Base-by-base conservation (phyloP, 2,329 filamentous ascomycete species). In the Sclerotiophoma versabilis region DNA sequence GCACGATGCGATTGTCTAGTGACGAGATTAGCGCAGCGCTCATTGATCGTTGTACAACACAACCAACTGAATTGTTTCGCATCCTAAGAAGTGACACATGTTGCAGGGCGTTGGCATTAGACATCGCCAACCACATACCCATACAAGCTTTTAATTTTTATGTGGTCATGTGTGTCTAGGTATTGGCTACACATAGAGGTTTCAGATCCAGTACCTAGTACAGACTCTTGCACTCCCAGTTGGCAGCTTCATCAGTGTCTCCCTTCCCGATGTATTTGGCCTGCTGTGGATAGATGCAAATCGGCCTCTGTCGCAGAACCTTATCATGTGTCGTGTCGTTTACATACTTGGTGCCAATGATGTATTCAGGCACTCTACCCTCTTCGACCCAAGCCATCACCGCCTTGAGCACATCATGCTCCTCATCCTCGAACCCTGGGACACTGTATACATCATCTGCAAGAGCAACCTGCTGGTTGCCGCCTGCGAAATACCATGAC, bases 381-480 rank as follows among this genome's bases (percentile, higher is more conserved):
- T 72, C 49, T 47, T 73, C 79, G 3, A 81, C 78, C 79, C 79
- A 81, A 4, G 68, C 68, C 32, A 81, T 77, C 25, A 83, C 70
- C 0, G 79, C 76, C 9, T 78, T 66, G 26, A 83, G 59, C 0
- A 79, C 74, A 27, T 83, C 82, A 14, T 76, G 66, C n/a, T 77
- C 61, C 0, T 74, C 68, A 22, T 79, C 71, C 23, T 63, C 56
- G 17, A 68, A 72, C 0, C 68, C 67, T 10, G 69, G 69, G 1
- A 68, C 64, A 29, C 69, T 59, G 30, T 68, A 61, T 2, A 66
- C 59, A 42, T 47, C 38, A 11, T 11, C 11, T 36, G 57, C 58
- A 41, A 42, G 42, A 12, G 44, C 26, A 37, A 29, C 46, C 37
- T 48, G 52, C 19, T 62, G 54, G n/a, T 59, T 57, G 4, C 57